A percentile compares a stretch with the other conserved stretches of the same genome.
Evolutionary conservation across 108 stramenopile genomes (phyloP).

Genomic region (Nitzschia sp.): DNA sequence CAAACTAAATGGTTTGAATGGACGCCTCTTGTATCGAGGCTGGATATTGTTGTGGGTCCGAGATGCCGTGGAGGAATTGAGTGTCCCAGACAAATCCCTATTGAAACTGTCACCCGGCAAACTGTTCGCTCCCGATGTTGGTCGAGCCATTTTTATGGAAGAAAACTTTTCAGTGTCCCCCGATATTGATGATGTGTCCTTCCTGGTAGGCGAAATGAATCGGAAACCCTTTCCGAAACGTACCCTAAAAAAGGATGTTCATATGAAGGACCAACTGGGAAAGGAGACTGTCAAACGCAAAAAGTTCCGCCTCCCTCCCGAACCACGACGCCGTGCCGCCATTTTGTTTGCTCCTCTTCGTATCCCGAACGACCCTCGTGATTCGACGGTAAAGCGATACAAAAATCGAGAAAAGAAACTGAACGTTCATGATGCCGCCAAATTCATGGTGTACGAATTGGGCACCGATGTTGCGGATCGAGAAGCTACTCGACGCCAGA

Average conservation of each 20-base stretch:
- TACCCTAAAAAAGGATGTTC: constrained; percentile 36
- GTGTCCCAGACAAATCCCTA: constrained; percentile 40
- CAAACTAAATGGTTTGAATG: constrained; percentile 52
- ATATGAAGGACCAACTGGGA: constrained; percentile 12
- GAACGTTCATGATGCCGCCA: constrained; percentile 48
- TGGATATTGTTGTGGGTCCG: constrained; percentile 67
- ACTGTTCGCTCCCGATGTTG: constrained; percentile 55
- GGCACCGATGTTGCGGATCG: constrained; percentile 32
- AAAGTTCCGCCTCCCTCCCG: constrained; percentile 62
- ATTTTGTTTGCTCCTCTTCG: constrained; percentile 41
- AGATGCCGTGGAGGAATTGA: constrained; percentile 47
- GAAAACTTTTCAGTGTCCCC: constrained; percentile 64
- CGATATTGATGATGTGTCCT: constrained; percentile 60
- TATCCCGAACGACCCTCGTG: constrained; percentile 18
- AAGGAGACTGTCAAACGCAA: constrained; percentile 22
- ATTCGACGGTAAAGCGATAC: constrained; percentile 19
- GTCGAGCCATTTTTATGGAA: constrained; percentile 66
- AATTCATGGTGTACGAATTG: constrained; percentile 64
- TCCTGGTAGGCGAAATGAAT: constrained; percentile 58
- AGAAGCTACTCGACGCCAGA: constrained; percentile 51
- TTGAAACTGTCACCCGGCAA: constrained; percentile 73
- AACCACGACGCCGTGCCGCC: constrained; percentile 62
- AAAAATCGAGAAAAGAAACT: constrained; percentile 35
- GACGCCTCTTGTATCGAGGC: constrained; percentile 63
- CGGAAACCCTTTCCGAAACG: constrained; percentile 39